Evolutionary conservation across 768 basidiomycete species (phyloP), one percentile per base, ranked within the genome.

Genomic region (Pisolithus orientalis): DNA sequence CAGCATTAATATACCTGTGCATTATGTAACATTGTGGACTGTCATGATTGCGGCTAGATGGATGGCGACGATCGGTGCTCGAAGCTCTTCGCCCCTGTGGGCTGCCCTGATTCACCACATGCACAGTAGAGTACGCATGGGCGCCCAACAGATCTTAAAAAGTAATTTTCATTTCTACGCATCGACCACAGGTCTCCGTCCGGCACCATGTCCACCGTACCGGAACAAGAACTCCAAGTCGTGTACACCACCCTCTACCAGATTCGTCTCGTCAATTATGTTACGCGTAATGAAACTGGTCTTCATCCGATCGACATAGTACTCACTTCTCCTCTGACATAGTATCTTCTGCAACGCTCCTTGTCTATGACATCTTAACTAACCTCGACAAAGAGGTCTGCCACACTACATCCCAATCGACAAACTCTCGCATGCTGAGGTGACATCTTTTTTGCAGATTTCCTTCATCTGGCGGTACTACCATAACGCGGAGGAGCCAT

Each of bases 311-410:
- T 24, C n/a, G 17, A 8, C 34, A 21, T 11, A 13, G 34, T 34
- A 34, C 34, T 34, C 17, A 17, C 24, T 8, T 24, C 24, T 4
- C 11, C 8, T 6, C 24, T 5, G 17, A 10, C 40, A 7, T 39
- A 42, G 40, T 24, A 17, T 17, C 40, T 42, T 42, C 10, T 42
- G 24, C n/a, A 5, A n/a, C 40, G 14, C 17, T 21, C 17, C 40
- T 42, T 42, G 40, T 21, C 40, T 42, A 42, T n/a, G 40, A 42
- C 25, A 54, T 62, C 28, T 16, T 60, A 11, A 55, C 57, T 42
- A 63, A 63, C 21, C 25, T 63, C 27, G n/a, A 62, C 27, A 49
- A 44, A 25, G 62, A 65, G 56, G 62, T 59, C 5, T 1, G 46
- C 34, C 34, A 34, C 34, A 5, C 14, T 11, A 29, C 43, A 34